phyloP scores from a whole-genome alignment of 139 green algal genomes.

The Picochlorum sp. region DNA sequence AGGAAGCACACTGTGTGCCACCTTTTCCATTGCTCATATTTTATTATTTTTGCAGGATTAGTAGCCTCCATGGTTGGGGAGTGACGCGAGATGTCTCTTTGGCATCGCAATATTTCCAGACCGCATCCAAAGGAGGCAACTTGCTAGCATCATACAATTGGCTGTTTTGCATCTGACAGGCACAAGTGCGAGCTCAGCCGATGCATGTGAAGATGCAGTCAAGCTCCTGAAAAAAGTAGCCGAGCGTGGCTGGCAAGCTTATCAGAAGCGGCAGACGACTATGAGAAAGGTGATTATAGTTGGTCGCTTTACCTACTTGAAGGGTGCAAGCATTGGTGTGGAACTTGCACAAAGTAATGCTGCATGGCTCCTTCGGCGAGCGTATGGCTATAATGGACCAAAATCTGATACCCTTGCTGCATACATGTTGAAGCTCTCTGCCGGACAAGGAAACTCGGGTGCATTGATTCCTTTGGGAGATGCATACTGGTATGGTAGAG shows the following conservation, averaged over 20 bases:
- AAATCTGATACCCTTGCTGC: not conserved
- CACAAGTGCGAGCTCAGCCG: constrained; percentile 5
- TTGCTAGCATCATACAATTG: constrained; percentile 82
- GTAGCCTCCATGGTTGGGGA: constrained; percentile 64
- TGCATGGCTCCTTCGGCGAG: constrained; percentile 76
- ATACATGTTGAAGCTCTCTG: constrained; percentile 37
- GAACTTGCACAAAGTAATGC: constrained; percentile 88
- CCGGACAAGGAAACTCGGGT: constrained; percentile 65
- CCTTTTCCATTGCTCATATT: not conserved
- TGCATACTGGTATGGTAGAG: constrained; percentile 78
- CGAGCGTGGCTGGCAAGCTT: constrained; percentile 2
- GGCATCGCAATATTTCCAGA: constrained; percentile 30
- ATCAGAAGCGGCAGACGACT: constrained; percentile 46
- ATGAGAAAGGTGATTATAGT: constrained; percentile 44
- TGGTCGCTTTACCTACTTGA: constrained; percentile 63
- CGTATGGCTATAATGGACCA: constrained; percentile 15
- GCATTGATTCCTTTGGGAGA: constrained; percentile 73
- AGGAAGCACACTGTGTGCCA: not conserved
- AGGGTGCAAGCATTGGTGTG: constrained; percentile 71
- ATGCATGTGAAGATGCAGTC: constrained; percentile 8
- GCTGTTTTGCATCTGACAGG: constrained; percentile 72
- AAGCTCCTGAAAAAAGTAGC: not conserved
- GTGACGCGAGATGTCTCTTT: constrained; percentile 5
- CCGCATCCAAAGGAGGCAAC: constrained; percentile 47
- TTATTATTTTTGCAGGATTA: constrained; percentile 62